phyloP scores from a whole-genome alignment of 305 asterid species.

The Fraxinus nigra region DNA sequence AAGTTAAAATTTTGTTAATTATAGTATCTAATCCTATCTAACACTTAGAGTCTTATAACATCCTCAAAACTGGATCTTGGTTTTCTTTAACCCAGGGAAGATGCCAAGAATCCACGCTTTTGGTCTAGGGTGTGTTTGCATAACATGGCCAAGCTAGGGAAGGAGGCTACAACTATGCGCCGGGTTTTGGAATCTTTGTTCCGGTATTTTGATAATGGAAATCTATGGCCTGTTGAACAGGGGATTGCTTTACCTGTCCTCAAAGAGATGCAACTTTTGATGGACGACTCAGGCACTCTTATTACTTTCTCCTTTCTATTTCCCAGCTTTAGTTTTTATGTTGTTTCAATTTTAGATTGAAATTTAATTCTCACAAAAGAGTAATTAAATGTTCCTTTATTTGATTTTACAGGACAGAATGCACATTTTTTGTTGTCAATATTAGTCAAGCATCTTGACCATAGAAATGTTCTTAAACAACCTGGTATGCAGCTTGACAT shows the following conservation, averaged over 20 bases:
- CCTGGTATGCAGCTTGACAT: slow-evolving; percentile 96
- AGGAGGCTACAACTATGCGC: slow-evolving; percentile 97
- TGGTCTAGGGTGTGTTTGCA: slow-evolving; percentile 94
- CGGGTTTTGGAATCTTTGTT: slow-evolving; percentile 92
- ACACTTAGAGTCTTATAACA: slow-evolving; percentile 15
- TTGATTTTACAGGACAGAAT: slow-evolving; percentile 66
- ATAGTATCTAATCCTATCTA: neutral
- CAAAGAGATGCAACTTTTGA: slow-evolving; percentile 81
- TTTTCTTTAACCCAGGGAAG: slow-evolving; percentile 56
- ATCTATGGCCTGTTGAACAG: slow-evolving; percentile 63
- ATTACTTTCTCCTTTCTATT: neutral
- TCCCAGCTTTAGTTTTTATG: neutral
- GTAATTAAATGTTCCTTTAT: neutral
- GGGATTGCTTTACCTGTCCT: slow-evolving; percentile 90
- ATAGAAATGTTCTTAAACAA: slow-evolving; percentile 80
- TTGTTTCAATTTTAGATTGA: neutral
- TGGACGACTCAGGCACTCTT: slow-evolving; percentile 75
- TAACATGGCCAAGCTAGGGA: slow-evolving; percentile 94
- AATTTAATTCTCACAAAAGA: neutral
- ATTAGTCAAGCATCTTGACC: slow-evolving; percentile 95
- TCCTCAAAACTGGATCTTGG: slow-evolving; percentile 22
- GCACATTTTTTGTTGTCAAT: slow-evolving; percentile 77
- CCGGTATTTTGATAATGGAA: slow-evolving; percentile 79
- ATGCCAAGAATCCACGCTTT: slow-evolving; percentile 70
- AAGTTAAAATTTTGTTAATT: neutral